Evolutionary conservation across 2,329 filamentous ascomycete species (phyloP).

Genomic region (Beauveria sp.): DNA sequence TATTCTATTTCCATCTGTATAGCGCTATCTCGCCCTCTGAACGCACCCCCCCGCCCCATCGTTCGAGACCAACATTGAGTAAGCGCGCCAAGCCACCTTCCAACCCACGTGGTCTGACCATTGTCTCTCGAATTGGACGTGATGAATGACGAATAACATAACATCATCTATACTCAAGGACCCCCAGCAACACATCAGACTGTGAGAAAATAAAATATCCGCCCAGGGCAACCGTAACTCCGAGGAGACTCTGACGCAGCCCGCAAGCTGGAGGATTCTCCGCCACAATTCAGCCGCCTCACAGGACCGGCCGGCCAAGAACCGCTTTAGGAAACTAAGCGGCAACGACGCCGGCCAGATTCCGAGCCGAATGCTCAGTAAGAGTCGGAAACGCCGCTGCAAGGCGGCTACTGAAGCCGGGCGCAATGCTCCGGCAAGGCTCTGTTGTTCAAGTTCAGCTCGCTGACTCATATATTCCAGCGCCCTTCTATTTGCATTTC

Average conservation of each 20-base stretch:
- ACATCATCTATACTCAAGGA: neutral
- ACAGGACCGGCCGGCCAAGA: neutral
- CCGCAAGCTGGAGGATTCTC: no score
- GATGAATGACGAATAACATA: neutral
- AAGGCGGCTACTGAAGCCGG: neutral
- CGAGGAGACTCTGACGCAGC: no score
- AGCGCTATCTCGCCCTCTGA: no score
- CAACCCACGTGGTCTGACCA: neutral
- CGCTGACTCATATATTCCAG: no score
- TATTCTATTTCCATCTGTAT: neutral
- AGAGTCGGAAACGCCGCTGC: neutral
- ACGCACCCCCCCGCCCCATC: neutral
- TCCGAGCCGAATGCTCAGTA: neutral
- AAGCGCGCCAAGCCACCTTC: neutral
- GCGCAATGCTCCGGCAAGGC: neutral
- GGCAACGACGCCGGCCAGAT: neutral
- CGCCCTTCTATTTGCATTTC: no score
- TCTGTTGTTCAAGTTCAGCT: no score
- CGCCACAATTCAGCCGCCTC: no score
- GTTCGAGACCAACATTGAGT: neutral
- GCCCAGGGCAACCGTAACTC: no score
- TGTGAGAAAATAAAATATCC: no score
- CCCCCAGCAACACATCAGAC: no score
- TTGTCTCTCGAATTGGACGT: neutral
- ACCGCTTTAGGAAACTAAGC: neutral